Base-by-base conservation (phyloP, 2,329 filamentous ascomycete genomes). In the Penicillium sp. region DNA sequence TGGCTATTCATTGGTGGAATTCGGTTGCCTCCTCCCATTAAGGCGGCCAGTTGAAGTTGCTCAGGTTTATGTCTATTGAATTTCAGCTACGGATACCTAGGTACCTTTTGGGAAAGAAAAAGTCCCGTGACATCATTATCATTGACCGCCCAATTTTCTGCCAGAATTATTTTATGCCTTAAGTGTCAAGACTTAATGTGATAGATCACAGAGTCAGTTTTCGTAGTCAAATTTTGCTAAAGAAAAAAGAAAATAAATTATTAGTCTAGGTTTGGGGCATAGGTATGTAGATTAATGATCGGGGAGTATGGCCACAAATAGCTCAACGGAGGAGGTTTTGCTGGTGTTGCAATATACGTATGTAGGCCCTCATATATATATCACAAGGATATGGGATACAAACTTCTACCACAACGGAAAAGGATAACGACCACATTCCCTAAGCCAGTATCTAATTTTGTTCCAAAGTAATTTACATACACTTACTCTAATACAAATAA, bases 1-100 rank as follows among this genome's bases (percentile, higher is more conserved):
- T 24, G 38, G 4, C n/a, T 13, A 39, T 32, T 46, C 53, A 55
- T 46, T 34, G n/a, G n/a, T 38, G 55, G 44, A 32, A 34, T 38
- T 14, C 3, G 18, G 18, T 40, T 31, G 29, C 53, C 56, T 38
- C 56, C 53, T 39, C 56, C 53, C 56, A 58, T 58, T 35, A 22
- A 46, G 37, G 31, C 20, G 20, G 38, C 18, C 9, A 20, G 20
- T 37, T 24, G 13, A 34, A 18, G 6, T 44, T 51, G 29, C 6
- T 13, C 7, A 16, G 39, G 4, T 45, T 9, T 52, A 29, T 16
- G 13, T 18, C 26, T 11, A 34, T 16, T 44, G 31, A 10, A 16
- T 31, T 9, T 32, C 16, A 29, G n/a, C 18, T 20, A 14, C 3
- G 13, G n/a, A 26, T 24, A 16, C 10, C 18, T n/a, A n/a, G n/a